A percentile compares a stretch with the other conserved stretches of the same genome.
Evolutionary conservation across 306 rosid genomes (phyloP).

Genomic region (barrel medic (Medicago truncatula)): DNA sequence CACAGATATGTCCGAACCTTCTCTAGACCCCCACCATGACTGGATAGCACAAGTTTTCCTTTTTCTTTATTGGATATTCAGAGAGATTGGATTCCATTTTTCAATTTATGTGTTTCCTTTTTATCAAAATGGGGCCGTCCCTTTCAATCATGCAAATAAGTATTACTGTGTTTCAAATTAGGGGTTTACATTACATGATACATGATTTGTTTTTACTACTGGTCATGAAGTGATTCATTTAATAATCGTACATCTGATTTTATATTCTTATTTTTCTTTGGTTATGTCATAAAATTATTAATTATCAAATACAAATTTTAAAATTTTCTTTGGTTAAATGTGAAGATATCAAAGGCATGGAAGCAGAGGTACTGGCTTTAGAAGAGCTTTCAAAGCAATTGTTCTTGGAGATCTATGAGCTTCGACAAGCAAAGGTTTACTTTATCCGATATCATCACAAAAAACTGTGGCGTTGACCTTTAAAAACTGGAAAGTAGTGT

Average conservation of each 20-base stretch:
- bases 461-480: slow-evolving; percentile 30
- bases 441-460: slow-evolving; percentile 18
- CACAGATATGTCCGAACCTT: background rate
- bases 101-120: background rate
- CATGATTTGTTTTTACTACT: slow-evolving; percentile 8
- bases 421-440: slow-evolving; percentile 92
- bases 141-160: slow-evolving; percentile 18
- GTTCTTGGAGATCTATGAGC: slow-evolving; percentile 95
- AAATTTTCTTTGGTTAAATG: slow-evolving; percentile 24
- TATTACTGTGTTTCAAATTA: background rate
- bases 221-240: slow-evolving; percentile 23
- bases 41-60: background rate
- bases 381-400: slow-evolving; percentile 98
- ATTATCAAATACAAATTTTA: slow-evolving; percentile 38
- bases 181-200: background rate
- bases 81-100: slow-evolving; percentile 3
- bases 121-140: slow-evolving; percentile 18
- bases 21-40: background rate
- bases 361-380: slow-evolving; percentile 89
- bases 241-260: slow-evolving; percentile 13
- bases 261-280: slow-evolving; percentile 27
- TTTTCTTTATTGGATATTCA: slow-evolving; percentile 21
- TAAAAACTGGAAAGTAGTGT: slow-evolving; percentile 20
- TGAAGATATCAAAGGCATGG: slow-evolving; percentile 86
- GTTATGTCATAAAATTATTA: slow-evolving; percentile 22